Evolutionary conservation across 116 monocot species (phyloP), one percentile per base, ranked within the genome.

Genomic region (Iris pallida): DNA sequence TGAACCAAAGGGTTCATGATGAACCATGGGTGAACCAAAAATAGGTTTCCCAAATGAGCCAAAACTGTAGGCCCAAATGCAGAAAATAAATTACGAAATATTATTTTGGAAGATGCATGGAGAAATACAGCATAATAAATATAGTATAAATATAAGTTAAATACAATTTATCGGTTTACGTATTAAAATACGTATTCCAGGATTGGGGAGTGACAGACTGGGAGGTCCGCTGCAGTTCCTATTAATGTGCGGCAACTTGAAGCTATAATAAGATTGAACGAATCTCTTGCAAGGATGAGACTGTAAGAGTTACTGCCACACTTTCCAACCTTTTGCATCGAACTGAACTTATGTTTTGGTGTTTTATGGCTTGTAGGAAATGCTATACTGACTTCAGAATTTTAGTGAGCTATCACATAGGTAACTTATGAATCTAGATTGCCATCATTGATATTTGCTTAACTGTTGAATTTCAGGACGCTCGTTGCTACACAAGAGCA

Each of bases 191-290:
- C n/a, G n/a, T n/a, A n/a, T n/a, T n/a, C n/a, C n/a, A n/a, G n/a
- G n/a, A n/a, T n/a, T n/a, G n/a, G n/a, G n/a, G n/a, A n/a, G n/a
- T n/a, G n/a, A n/a, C n/a, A 98, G 64, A 90, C 92, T 10, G 93
- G 93, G 19, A 87, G 73, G 67, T 62, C 89, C 61, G 84, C 92
- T 76, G 92, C 92, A 44, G 73, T 98, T 67, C 97, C 97, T 10
- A 98, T 98, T 61, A 98, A 92, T 7, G 97, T 98, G 66, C 87
- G 97, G 87, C 97, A 98, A 82, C 92, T 98, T 55, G 97, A 98
- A 81, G 97, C 97, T 52, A 86, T 98, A 74, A 92, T 98, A 68
- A 79, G 97, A 42, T 66, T 98, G 67, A 98, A 93, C 18, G 97
- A 98, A 64, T 85, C 97, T 42, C 87, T 98, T 41, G 92, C 97